Base-by-base conservation (phyloP, 2,329 filamentous ascomycete species). In the Rhexocercosporidium sp. region DNA sequence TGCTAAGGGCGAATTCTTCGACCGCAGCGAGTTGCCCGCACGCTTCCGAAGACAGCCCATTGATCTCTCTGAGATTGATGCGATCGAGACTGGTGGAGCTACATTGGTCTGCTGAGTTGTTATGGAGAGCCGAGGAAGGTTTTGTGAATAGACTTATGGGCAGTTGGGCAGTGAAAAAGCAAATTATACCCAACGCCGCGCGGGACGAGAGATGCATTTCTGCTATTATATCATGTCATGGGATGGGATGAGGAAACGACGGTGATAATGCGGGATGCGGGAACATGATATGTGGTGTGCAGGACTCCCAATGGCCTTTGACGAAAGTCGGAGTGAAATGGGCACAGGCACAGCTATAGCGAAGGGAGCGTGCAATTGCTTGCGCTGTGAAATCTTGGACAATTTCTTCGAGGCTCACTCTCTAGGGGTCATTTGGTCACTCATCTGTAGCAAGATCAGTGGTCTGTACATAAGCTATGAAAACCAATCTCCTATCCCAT, bases 51-150 rank as follows among this genome's bases (percentile, higher is more conserved):
- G 93, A 71, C 83, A 87, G 59, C 86, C 88, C 14, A 92, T 94
- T 81, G 90, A 87, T 44, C 81, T 90, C 74, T 89, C 90, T 51
- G 96, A 99, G 86, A 99, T 99, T 68, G 96, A 98, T 80, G 94
- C 94, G 25, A 87, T 99, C 76, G 94, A 97, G 87, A 96, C 93
- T 65, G 96, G 94, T 64, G 96, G 96, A 66, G 96, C 95, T 39
- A 91, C 87, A 76, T 75, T 88, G 72, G 85, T 83, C 20, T 77
- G 75, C 72, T 78, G 68, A 75, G 22, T 9, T 6, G 49, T 20
- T 59, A 37, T 20, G 41, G 29, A 31, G 39, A 44, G 9, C 6
- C 44, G 31, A 61, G 16, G 47, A 53, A 47, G 20, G 16, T 41
- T 29, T 8, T 37, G n/a, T 41, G 54, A 41, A 53, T 37, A 51